Percentiles rank a stretch among this genome's conserved stretches.
Evolutionary conservation across 352 stramenopile species (phyloP).

Genomic region (Phytophthora gonapodyides): DNA sequence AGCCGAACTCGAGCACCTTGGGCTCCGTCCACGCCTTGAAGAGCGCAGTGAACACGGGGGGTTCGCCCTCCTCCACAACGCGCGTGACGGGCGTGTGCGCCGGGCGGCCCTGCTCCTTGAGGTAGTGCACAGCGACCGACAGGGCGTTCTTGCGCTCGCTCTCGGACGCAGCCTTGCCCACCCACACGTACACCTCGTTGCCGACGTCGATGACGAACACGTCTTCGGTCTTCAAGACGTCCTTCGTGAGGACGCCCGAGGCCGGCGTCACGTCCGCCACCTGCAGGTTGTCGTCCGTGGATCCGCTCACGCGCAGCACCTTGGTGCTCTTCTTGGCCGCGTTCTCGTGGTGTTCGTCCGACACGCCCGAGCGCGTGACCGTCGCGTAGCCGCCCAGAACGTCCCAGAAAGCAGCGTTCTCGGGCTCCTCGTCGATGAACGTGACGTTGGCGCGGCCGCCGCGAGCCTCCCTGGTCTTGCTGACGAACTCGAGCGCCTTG

Average conservation of each 20-base stretch:
- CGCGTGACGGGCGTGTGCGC: conserved; percentile 79
- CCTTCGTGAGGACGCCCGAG: conserved; percentile 76
- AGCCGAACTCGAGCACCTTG: conserved; percentile 68
- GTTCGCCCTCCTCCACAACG: conserved; percentile 86
- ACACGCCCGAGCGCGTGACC: conserved; percentile 64
- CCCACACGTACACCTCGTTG: conserved; percentile 91
- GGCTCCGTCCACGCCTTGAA: conserved; percentile 82
- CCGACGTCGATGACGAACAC: conserved; percentile 94
- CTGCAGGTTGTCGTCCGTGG: conserved; percentile 50
- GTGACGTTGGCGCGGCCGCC: conserved; percentile 80
- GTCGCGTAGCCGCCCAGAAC: conserved; percentile 87
- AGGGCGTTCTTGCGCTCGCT: conserved; percentile 90
- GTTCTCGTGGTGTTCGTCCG: conserved; percentile 70
- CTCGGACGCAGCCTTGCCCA: conserved; percentile 84
- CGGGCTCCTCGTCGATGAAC: conserved; percentile 90
- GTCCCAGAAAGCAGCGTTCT: conserved; percentile 92
- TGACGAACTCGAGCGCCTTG: conserved; percentile 90
- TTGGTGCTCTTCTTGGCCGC: conserved; percentile 64
- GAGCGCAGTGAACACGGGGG: conserved; percentile 83
- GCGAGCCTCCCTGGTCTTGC: conserved; percentile 87
- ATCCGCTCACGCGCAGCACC: conserved; percentile 82
- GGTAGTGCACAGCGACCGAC: conserved; percentile 83
- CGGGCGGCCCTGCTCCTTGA: conserved; percentile 61
- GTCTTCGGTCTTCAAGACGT: conserved; percentile 83
- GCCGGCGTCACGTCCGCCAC: conserved; percentile 68